Base-by-base conservation (phyloP, 352 stramenopile species). In the Phytophthora agathidicida region DNA sequence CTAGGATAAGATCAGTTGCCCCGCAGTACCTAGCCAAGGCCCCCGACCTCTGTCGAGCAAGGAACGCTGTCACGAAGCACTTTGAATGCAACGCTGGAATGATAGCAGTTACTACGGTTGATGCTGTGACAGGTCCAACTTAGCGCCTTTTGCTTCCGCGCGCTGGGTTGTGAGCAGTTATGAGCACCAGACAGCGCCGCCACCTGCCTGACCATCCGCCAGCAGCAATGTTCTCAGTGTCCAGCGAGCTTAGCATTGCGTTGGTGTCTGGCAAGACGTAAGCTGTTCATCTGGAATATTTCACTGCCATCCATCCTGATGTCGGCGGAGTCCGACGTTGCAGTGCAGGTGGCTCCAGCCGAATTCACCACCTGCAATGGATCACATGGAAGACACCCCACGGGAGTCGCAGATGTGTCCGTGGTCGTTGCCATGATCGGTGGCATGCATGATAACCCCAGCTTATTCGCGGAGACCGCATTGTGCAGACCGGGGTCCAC, bases 81-180 rank as follows among this genome's bases (percentile, higher is more conserved):
- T n/a, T n/a, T n/a, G n/a, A n/a, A n/a, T n/a, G n/a, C n/a, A n/a
- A n/a, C n/a, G n/a, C n/a, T n/a, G n/a, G 30, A 36, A 9, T 16
- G 32, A 22, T 16, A 38, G 1, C n/a, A 38, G 38, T 20, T 30
- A 11, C n/a, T n/a, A n/a, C n/a, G n/a, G n/a, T n/a, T 53, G 48
- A 65, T 60, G 48, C 38, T 39, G 37, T 60, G 48, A 65, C 32
- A 33, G 26, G 31, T 46, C 38, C 20, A 38, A 50, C 37, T 33
- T 28, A 35, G 44, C 54, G 20, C 32, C 37, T 38, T 60, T 59
- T 60, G 56, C 27, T 8, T 44, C 55, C 38, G 48, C 24, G 19
- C 60, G 32, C 41, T 65, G 27, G 32, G 31, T 35, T 20, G 46
- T 28, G 27, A 43, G 17, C 28, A 23, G 22, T 35, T 27, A 19